Base-by-base conservation (phyloP, 768 basidiomycete genomes). In the Tulasnella sp. region DNA sequence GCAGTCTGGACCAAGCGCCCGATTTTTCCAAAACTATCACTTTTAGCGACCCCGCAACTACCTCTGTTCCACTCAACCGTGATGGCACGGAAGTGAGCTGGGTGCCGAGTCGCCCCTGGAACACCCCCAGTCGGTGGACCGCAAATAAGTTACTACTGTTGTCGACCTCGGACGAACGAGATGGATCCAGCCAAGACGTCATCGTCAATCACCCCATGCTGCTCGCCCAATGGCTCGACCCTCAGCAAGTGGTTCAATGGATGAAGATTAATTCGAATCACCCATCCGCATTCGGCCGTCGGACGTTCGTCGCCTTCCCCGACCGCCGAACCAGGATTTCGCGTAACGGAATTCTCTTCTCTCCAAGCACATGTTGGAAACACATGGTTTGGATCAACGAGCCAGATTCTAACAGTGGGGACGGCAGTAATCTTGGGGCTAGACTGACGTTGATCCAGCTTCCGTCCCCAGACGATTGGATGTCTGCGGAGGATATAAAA, bases 141-240 rank as follows among this genome's bases (percentile, higher is more conserved):
- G n/a, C 61, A 32, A 67, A 67, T 35, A 23, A 35, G 13, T 35
- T 67, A 29, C 61, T 67, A 6, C 61, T 67, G 29, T 18, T 67
- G 15, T 67, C 61, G 32, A 67, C 61, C 61, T 67, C 61, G 61
- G 61, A 67, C 61, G 61, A 67, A 35, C 61, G 61, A 67, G 61
- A 67, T 26, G 61, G 11, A 35, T 35, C 29, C 4, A 29, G 23
- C 61, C 29, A 67, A 32, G 61, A 67, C 0, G 51, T n/a, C 26
- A 67, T 67, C 32, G 18, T 67, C 13, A 67, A 67, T 15, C 61
- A 67, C 26, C 61, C 61, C 4, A 67, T 67, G 61, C 29, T 67
- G 26, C 61, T 67, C 61, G 61, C 61, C 32, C 61, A 67, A 15
- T 67, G 61, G 61, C 32, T 67, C 29, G 61, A 67, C 13, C 61